phyloP scores from a whole-genome alignment of 345 rosid species.

The Noccaea caerulescens region DNA sequence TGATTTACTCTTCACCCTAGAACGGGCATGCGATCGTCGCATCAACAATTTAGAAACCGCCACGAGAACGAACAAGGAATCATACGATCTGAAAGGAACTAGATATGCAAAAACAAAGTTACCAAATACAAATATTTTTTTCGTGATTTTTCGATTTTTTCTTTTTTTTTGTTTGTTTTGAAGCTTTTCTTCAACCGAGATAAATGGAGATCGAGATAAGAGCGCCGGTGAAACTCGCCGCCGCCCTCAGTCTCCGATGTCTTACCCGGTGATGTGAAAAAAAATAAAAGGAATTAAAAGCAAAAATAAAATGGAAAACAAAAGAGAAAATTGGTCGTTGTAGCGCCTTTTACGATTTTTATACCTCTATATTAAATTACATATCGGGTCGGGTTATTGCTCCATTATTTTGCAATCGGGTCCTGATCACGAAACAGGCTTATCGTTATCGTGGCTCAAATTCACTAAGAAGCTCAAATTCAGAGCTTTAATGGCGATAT shows the following conservation, averaged over 20 bases:
- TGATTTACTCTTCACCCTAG: slow-evolving; percentile 46
- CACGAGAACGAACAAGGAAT: slow-evolving; percentile 28
- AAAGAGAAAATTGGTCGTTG: slow-evolving; percentile 34
- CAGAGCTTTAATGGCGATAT: slow-evolving; percentile 51
- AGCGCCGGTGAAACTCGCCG: slow-evolving; percentile 43
- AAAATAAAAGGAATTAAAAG: slow-evolving; percentile 15
- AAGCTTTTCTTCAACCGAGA: slow-evolving; percentile 34
- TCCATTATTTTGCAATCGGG: slow-evolving; percentile 24
- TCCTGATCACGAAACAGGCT: slow-evolving; percentile 3
- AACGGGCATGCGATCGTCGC: slow-evolving; percentile 81
- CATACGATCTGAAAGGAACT: slow-evolving; percentile 34
- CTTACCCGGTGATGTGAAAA: slow-evolving; percentile 28
- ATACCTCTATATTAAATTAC: slow-evolving; percentile 27
- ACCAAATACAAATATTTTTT: not conserved
- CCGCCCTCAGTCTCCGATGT: slow-evolving; percentile 46
- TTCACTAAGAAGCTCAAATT: slow-evolving; percentile 32
- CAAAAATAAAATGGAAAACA: slow-evolving; percentile 27
- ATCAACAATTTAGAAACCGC: slow-evolving; percentile 55
- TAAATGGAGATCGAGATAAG: slow-evolving; percentile 41
- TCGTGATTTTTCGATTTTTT: not conserved
- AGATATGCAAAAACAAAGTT: not conserved
- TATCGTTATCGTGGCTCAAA: slow-evolving; percentile 18
- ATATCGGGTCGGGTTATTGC: not conserved
- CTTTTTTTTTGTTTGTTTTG: slow-evolving; percentile 4
- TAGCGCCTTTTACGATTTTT: slow-evolving; percentile 43